Conservation (phyloP, 2,329 filamentous ascomycete species). For the Hymenoscyphus linearis region DNA sequence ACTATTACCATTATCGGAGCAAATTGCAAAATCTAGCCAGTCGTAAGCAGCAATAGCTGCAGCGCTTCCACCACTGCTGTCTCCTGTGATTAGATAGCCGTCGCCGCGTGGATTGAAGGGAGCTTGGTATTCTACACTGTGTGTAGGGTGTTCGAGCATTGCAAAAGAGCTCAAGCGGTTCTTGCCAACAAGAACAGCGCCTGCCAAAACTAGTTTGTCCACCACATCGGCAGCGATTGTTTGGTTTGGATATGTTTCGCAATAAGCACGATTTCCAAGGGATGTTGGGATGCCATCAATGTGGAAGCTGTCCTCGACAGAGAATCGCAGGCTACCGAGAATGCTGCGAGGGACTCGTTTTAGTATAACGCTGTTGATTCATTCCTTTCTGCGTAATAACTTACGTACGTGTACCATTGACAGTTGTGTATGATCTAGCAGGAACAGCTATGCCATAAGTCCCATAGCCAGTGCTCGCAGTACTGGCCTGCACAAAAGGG, state of each 20-base stretch:
- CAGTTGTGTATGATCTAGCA: neutral
- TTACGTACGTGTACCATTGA: too few relatives aligned
- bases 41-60: conserved; percentile 37
- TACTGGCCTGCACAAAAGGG: neutral
- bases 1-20: conserved; percentile 40
- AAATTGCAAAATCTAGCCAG: conserved; percentile 44
- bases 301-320: neutral
- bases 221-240: neutral
- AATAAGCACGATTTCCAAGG: neutral
- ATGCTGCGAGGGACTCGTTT: too few relatives aligned
- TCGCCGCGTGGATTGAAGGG: conserved; percentile 39
- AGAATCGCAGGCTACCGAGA: neutral
- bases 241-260: neutral
- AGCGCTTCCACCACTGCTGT: conserved; percentile 40
- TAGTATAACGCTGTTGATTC: too few relatives aligned
- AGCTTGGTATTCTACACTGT: conserved; percentile 18
- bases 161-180: conserved; percentile 44
- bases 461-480: neutral
- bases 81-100: conserved; percentile 38
- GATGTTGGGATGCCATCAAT: neutral
- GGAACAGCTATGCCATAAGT: neutral
- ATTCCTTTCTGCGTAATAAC: too few relatives aligned
- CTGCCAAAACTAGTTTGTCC: neutral
- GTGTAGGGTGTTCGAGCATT: conserved; percentile 2
- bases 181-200: conserved; percentile 35